Evolutionary conservation across 768 basidiomycete genomes (phyloP).

Genomic region (Mycena latifolia): DNA sequence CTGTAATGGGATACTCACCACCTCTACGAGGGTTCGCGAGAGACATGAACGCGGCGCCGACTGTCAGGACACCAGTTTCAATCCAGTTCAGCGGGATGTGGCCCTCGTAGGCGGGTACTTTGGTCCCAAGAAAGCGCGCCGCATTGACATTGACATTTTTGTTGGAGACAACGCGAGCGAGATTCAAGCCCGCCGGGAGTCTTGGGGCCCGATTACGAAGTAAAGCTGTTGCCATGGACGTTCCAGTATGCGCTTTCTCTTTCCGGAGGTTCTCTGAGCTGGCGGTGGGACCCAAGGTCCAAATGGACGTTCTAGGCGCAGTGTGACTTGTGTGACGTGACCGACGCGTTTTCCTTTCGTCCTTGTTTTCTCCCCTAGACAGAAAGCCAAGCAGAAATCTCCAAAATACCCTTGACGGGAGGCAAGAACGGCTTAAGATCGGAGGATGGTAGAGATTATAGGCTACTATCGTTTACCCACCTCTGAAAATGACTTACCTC

Average conservation of each 20-base stretch:
- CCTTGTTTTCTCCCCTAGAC: too few relatives aligned
- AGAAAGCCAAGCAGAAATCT: too few relatives aligned
- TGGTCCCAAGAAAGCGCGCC: slow-evolving; percentile 36
- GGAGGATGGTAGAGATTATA: too few relatives aligned
- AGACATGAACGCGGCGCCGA: slow-evolving; percentile 88
- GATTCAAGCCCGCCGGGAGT: not conserved
- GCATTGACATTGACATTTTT: slow-evolving; percentile 23
- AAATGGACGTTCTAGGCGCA: too few relatives aligned
- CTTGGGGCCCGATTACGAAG: slow-evolving; percentile 5
- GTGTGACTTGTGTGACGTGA: slow-evolving; percentile 11
- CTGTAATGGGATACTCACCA: slow-evolving; percentile 64
- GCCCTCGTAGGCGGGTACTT: slow-evolving; percentile 74
- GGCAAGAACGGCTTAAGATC: too few relatives aligned
- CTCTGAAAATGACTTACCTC: too few relatives aligned
- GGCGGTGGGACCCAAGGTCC: slow-evolving; percentile 5
- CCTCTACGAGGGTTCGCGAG: slow-evolving; percentile 85
- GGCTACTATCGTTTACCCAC: too few relatives aligned
- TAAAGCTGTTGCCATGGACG: not conserved
- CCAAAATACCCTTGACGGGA: too few relatives aligned
- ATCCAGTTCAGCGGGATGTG: slow-evolving; percentile 86
- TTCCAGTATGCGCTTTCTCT: not conserved
- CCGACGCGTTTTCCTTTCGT: slow-evolving; percentile 6
- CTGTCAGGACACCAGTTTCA: slow-evolving; percentile 87
- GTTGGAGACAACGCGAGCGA: slow-evolving; percentile 9
- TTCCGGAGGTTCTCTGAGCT: too few relatives aligned